Base-by-base conservation (phyloP, 441 rosid genomes). In the Erodium chrysanthum region DNA sequence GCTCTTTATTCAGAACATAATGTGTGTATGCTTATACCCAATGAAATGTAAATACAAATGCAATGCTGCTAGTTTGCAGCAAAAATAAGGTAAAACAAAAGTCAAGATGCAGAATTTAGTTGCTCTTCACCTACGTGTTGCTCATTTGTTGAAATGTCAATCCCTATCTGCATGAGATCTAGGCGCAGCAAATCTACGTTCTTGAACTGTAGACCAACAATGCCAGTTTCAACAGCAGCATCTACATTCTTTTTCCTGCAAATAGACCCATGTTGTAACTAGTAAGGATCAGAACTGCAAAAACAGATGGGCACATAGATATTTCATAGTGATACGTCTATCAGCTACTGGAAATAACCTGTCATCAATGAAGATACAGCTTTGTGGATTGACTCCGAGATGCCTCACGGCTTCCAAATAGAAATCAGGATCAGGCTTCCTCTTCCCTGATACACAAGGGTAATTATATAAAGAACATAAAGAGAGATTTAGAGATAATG, bases 381-480 rank as follows among this genome's bases (percentile, higher is more conserved):
- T 76, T 22, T 67, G 65, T 66, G 98, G 87, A 70, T 92, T 87
- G 62, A 90, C 91, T 64, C 83, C 72, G 35, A 92, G 94, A 73
- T 81, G 85, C 68, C 70, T 69, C 66, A 84, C 74, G 60, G 73
- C 94, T 71, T 86, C 85, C 70, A 76, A 72, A 78, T 82, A 90
- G 75, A 83, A 83, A 58, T 82, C 83, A 69, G 79, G 90, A 76
- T 92, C 92, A 70, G 98, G 98, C 81, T 92, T 90, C 83, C 98
- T 88, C 79, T 86, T 92, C 22, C 98, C 98, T 90, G 76, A 50
- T 74, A 77, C 23, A 40, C 3, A 17, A 37, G 5, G n/a, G n/a
- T n/a, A n/a, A n/a, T n/a, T 46, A 3, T 14, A 14, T n/a, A 46
- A 12, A 46, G 14, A 12, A 46, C 2, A 40, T 40, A 40, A 11